Evolutionary conservation across 1,284 basidiomycete species (phyloP).

Genomic region (Apiotrichum montevideense): DNA sequence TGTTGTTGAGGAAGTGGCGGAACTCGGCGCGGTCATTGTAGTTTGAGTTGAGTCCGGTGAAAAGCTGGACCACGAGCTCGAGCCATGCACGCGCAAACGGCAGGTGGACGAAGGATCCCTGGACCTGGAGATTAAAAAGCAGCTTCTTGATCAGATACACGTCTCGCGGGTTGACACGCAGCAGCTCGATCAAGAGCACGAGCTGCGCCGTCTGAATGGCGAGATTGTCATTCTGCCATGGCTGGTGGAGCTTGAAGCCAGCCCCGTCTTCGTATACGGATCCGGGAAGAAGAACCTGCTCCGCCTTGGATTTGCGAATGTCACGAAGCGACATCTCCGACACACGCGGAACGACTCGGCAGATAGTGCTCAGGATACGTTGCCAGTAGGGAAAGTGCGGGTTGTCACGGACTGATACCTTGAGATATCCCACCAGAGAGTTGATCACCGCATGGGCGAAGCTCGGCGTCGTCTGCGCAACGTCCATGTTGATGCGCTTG

Average conservation of each 20-base stretch:
- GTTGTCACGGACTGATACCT: constrained; percentile 52
- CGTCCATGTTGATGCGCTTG: constrained; percentile 54
- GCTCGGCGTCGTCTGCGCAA: constrained; percentile 55
- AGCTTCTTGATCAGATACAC: constrained; percentile 65
- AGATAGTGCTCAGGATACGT: constrained; percentile 55
- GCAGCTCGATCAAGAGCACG: constrained; percentile 59
- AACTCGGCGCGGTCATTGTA: constrained; percentile 68
- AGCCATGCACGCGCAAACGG: constrained; percentile 62
- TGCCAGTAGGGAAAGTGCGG: constrained; percentile 54
- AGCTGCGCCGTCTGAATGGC: constrained; percentile 68
- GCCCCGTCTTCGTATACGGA: constrained; percentile 50
- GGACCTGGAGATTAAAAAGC: constrained; percentile 55
- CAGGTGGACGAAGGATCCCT: constrained; percentile 25
- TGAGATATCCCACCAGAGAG: constrained; percentile 63
- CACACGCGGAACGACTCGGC: constrained; percentile 58
- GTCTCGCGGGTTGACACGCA: constrained; percentile 64
- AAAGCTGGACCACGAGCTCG: constrained; percentile 62
- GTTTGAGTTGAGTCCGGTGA: constrained; percentile 67
- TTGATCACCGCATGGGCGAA: constrained; percentile 65
- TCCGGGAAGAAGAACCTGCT: constrained; percentile 60
- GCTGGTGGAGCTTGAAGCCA: constrained; percentile 44
- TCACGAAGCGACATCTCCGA: constrained; percentile 67
- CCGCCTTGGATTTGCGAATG: constrained; percentile 66
- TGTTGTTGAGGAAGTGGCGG: constrained; percentile 60
- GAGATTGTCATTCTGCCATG: constrained; percentile 52